A percentile compares a stretch with the other conserved stretches of the same genome.
These are phyloP conservation scores for Rutstroemia sp. DNA, from an alignment of 2,329 filamentous ascomycete genomes.

Conservation along the genomic window DNA sequence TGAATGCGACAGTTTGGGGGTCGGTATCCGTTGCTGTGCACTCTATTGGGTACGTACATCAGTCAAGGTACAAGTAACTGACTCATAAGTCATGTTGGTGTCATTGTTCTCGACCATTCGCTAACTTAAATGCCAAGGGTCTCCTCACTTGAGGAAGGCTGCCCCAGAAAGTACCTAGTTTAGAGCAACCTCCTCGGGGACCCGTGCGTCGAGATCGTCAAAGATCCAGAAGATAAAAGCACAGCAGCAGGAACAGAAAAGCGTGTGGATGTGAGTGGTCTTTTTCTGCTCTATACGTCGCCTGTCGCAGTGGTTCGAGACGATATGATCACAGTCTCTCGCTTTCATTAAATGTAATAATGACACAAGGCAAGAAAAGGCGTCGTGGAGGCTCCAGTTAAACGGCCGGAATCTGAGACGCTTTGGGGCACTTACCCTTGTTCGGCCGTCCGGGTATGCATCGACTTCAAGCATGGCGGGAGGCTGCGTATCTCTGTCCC, in stretches of 20 bases:
- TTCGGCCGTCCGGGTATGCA: conserved; percentile 7
- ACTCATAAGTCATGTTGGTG: neutral
- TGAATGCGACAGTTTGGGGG: neutral
- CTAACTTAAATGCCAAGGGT: neutral
- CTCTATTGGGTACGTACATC: too few relatives aligned
- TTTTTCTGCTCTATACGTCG: neutral
- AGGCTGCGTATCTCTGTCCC: conserved; percentile 12
- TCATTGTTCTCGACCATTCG: conserved; percentile 5
- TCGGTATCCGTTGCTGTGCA: too few relatives aligned
- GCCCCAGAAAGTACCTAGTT: conserved; percentile 2
- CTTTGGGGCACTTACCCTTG: conserved; percentile 11
- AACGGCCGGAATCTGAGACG: conserved; percentile 14
- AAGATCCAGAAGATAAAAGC: neutral
- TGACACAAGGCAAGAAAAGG: neutral
- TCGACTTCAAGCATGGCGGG: conserved; percentile 9
- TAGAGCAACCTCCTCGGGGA: neutral
- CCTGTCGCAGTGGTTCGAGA: neutral
- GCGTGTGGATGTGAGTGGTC: neutral
- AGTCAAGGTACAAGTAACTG: neutral
- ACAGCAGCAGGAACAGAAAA: neutral
- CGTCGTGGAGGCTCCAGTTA: conserved; percentile 11
- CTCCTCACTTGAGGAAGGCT: neutral
- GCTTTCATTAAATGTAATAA: neutral
- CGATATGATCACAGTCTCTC: conserved; percentile 1
- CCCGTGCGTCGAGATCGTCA: neutral